Conservation (phyloP, 1,139 yeast genomes). For the Suhomyces chickasaworum region DNA sequence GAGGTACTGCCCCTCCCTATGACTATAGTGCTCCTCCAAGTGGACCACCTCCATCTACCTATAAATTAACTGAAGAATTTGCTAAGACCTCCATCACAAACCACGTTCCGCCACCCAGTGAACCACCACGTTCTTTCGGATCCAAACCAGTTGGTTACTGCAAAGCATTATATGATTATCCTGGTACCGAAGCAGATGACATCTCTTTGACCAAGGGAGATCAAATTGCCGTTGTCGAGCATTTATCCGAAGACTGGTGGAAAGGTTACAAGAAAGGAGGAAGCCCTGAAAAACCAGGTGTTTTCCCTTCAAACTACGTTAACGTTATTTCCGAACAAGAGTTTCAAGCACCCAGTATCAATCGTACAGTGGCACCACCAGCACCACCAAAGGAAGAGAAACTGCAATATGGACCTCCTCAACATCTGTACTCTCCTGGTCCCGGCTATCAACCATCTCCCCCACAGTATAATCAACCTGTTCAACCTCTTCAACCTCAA, state of each 20-base stretch:
- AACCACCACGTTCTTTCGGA: slow-evolving; percentile 23
- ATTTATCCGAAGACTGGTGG: slow-evolving; percentile 89
- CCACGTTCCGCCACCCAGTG: slow-evolving; percentile 23
- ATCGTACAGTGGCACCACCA: slow-evolving; percentile 13
- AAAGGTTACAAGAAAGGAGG: slow-evolving; percentile 58
- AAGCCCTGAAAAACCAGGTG: slow-evolving; percentile 58
- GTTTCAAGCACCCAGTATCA: slow-evolving; percentile 20
- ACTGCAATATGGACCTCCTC: slow-evolving; percentile 20
- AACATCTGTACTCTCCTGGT: slow-evolving; percentile 18
- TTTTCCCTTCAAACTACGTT: slow-evolving; percentile 90
- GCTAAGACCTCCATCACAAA: slow-evolving; percentile 27
- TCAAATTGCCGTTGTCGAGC: slow-evolving; percentile 67
- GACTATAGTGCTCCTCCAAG: slow-evolving; percentile 20
- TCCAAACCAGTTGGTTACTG: slow-evolving; percentile 42
- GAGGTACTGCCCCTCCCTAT: slow-evolving; percentile 16
- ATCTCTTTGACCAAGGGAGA: slow-evolving; percentile 66
- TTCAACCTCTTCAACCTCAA: slow-evolving; percentile 9
- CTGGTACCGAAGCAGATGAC: slow-evolving; percentile 72
- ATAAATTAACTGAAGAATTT: slow-evolving; percentile 25
- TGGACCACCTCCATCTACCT: slow-evolving; percentile 16
- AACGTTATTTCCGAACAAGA: slow-evolving; percentile 45
- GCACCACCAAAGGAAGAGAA: slow-evolving; percentile 19
- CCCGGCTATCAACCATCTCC: slow-evolving; percentile 18
- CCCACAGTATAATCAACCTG: slow-evolving; percentile 18
- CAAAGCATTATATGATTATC: slow-evolving; percentile 74